Percentiles rank a stretch among this genome's conserved stretches.
Conservation (phyloP, 768 basidiomycete species). For the Daedaleopsis sinensis region DNA sequence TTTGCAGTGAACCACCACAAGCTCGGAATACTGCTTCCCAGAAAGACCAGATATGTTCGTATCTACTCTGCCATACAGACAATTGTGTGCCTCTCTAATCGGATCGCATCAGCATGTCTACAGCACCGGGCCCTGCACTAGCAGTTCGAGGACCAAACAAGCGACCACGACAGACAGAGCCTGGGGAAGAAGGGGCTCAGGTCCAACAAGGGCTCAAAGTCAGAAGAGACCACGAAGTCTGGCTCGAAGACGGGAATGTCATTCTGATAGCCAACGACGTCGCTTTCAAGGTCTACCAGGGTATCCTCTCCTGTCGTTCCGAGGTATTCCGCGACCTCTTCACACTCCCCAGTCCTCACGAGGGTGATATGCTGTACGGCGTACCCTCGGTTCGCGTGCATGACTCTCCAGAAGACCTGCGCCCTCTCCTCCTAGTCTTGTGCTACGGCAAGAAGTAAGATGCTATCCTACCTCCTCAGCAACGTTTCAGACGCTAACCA, state of each 20-base stretch:
- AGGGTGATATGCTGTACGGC: conserved; percentile 1
- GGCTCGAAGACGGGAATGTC: conserved; percentile 17
- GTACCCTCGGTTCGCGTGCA: conserved; percentile 8
- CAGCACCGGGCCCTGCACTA: too few species aligned
- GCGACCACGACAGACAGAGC: too few species aligned
- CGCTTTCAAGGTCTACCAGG: conserved; percentile 15
- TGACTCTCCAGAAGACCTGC: conserved; percentile 3
- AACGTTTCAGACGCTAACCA: background rate
- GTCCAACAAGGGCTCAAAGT: too few species aligned
- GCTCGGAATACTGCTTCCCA: too few species aligned
- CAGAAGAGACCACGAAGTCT: too few species aligned
- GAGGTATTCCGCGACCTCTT: conserved; percentile 19
- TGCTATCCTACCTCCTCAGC: background rate
- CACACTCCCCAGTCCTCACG: background rate
- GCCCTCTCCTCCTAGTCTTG: conserved; percentile 1
- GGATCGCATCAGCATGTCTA: too few species aligned
- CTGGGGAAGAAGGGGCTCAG: too few species aligned
- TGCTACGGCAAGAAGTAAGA: conserved; percentile 6
- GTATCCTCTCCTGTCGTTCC: conserved; percentile 14
- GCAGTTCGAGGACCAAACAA: too few species aligned
- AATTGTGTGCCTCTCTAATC: too few species aligned
- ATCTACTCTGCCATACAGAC: too few species aligned
- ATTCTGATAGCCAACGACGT: conserved; percentile 6
- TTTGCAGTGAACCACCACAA: too few species aligned
- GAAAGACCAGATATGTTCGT: too few species aligned